Conservation (phyloP, 176 grass and related monocot species). For the Thalia dealbata region DNA sequence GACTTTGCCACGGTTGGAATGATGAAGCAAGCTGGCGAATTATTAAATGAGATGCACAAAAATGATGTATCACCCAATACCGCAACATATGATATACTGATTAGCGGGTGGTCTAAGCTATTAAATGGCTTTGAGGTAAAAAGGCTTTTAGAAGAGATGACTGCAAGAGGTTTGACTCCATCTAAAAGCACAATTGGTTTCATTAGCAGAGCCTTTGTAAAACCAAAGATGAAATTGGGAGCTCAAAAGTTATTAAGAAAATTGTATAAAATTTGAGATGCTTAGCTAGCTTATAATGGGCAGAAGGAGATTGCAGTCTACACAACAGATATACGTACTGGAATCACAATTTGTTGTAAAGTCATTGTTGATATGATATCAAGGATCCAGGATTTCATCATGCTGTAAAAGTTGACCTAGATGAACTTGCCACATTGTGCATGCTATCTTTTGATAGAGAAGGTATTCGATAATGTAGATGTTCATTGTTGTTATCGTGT, state of each 20-base stretch:
- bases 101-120: slow-evolving; percentile 79
- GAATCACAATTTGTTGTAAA: slow-evolving; percentile 75
- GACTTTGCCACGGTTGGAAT: slow-evolving; percentile 64
- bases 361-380: slow-evolving; percentile 81
- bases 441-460: slow-evolving; percentile 73
- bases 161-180: slow-evolving; percentile 57
- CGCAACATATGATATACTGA: slow-evolving; percentile 76
- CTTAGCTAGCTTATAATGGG: slow-evolving; percentile 40
- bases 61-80: slow-evolving; percentile 52
- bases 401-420: slow-evolving; percentile 86
- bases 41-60: slow-evolving; percentile 69
- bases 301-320: slow-evolving; percentile 91
- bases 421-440: slow-evolving; percentile 72
- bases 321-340: slow-evolving; percentile 70
- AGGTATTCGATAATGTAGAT: slow-evolving; percentile 30
- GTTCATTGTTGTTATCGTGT: not conserved
- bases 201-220: slow-evolving; percentile 74
- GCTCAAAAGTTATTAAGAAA: slow-evolving; percentile 48
- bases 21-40: slow-evolving; percentile 83
- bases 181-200: slow-evolving; percentile 46
- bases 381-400: slow-evolving; percentile 80
- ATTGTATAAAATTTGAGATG: slow-evolving; percentile 38
- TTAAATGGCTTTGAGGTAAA: slow-evolving; percentile 55
- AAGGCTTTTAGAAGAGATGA: slow-evolving; percentile 79
- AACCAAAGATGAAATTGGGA: slow-evolving; percentile 40